Evolutionary conservation across 768 basidiomycete genomes (phyloP), one percentile per base, ranked within the genome.

Genomic region (Suillus clintonianus): DNA sequence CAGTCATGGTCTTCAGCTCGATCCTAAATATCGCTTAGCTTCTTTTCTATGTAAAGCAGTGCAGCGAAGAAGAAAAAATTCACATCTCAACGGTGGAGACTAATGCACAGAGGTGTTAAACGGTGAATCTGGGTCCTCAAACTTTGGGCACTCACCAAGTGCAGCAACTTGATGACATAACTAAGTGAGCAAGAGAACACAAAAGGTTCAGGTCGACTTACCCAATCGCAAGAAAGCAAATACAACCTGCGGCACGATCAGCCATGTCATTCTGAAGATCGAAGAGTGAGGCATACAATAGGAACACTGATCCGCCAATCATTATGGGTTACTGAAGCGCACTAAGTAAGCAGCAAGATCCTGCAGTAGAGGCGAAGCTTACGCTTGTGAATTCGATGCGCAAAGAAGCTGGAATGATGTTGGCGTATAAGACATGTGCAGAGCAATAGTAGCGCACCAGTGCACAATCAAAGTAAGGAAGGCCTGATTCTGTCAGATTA

Each of bases 401-500:
- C 73, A 61, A 80, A 79, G 68, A 80, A 79, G 50, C 77, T 78
- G 51, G 15, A 39, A 45, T 14, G 32, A 43, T 13, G 45, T 63
- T 41, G 62, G 59, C 11, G 53, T 48, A 45, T 48, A 3, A 24
- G 5, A 39, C 39, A 24, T 15, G 24, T 19, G 27, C 10, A 27
- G 5, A 5, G 19, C 10, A 19, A 2, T 19, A 43, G 51, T 15
- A 24, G 58, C 77, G 36, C 59, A 84, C 83, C 83, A 81, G 63
- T 85, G 84, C 8, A 85, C 83, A 37, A 83, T 74, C 60, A 84
- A 78, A 1, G 83, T 85, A 42, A 83, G 72, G 24, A 81, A 68
- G 2, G 82, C 83, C 83, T 66, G 77, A 3, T 27, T 39, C 17
- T 8, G 78, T 75, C 0, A 76, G 71, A 24, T 75, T 60, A 13